These are phyloP conservation scores for Artemisia tridentata DNA, from an alignment of 129 eudicot species.

Conservation along the genomic window DNA sequence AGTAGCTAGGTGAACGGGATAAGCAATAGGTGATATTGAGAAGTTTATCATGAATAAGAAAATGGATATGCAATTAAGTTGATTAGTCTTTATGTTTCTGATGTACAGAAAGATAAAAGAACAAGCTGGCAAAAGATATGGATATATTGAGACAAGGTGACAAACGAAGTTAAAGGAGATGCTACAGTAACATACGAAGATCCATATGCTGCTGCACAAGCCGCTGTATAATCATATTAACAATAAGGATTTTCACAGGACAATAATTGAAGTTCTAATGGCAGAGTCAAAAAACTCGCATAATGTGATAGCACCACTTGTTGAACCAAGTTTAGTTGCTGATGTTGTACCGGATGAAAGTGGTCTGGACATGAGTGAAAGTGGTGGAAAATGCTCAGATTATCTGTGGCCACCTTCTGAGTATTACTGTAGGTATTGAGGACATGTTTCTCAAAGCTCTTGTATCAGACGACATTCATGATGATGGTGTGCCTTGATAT, in stretches of 20 bases:
- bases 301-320: not conserved
- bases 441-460: constrained; percentile 87
- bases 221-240: too few species aligned
- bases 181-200: too few species aligned
- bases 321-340: not conserved
- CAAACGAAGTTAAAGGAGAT: too few species aligned
- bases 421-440: constrained; percentile 75
- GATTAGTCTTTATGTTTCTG: not conserved
- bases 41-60: too few species aligned
- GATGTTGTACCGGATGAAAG: not conserved
- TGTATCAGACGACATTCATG: constrained; percentile 52
- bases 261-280: not conserved
- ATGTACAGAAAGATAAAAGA: not conserved
- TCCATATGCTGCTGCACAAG: too few species aligned
- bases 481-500: constrained; percentile 48
- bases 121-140: too few species aligned
- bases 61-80: too few species aligned
- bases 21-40: too few species aligned
- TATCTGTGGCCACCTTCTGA: constrained; percentile 65
- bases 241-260: not conserved
- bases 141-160: too few species aligned
- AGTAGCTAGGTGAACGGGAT: too few species aligned
- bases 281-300: not conserved
- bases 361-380: too few species aligned
- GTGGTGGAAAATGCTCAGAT: constrained; percentile 69